Percentiles rank a stretch among this genome's conserved stretches.
Evolutionary conservation across 768 basidiomycete genomes (phyloP).

Genomic region (Panus rudis): DNA sequence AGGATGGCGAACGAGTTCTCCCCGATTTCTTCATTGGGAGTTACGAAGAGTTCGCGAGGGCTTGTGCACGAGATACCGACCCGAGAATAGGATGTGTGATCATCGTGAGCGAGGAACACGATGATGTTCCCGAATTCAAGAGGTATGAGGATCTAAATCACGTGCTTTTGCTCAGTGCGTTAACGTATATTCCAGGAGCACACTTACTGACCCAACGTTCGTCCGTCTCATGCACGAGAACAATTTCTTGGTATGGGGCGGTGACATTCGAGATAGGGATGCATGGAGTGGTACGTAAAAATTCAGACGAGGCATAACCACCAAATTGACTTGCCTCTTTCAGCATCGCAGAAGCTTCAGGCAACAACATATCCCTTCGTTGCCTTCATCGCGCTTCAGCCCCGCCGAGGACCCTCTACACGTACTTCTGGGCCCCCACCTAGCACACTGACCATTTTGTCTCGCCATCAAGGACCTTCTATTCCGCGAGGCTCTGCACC

Average conservation of each 20-base stretch:
- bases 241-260: conserved; percentile 84
- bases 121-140: conserved; percentile 84
- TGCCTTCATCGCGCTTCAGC: conserved; percentile 85
- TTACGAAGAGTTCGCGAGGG: conserved; percentile 73
- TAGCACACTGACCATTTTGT: conserved; percentile 67
- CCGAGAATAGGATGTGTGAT: conserved; percentile 69
- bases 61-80: conserved; percentile 56
- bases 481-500: conserved; percentile 37
- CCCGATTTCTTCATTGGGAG: conserved; percentile 78
- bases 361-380: conserved; percentile 91
- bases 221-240: conserved; percentile 66
- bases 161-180: background rate
- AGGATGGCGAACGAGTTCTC: conserved; percentile 38
- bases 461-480: conserved; percentile 71
- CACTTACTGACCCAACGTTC: conserved; percentile 68
- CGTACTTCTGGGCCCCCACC: conserved; percentile 32
- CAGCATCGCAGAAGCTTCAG: conserved; percentile 67
- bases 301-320: background rate
- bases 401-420: conserved; percentile 40
- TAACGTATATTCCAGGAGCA: conserved; percentile 38
- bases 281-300: conserved; percentile 60
- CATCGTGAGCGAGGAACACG: conserved; percentile 85
- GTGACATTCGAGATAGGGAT: conserved; percentile 78
- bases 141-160: conserved; percentile 40
- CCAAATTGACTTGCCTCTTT: background rate